Evolutionary conservation across 495 filamentous ascomycete species (phyloP), one percentile per base, ranked within the genome.

Genomic region (Neurospora intermedia): DNA sequence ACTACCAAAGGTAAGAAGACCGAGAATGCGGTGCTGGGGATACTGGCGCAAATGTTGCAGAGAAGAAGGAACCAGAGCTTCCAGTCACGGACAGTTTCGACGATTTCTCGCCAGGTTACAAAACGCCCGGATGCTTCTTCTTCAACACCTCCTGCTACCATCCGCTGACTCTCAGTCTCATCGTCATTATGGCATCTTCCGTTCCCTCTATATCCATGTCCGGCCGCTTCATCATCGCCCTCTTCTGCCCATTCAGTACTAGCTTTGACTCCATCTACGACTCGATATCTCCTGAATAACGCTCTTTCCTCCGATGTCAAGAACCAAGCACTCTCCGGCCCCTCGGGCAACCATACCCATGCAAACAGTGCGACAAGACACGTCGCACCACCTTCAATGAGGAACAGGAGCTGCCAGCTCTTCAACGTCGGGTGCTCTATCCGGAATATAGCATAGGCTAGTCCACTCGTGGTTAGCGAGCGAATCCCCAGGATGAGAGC

Each of bases 1-100:
- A 79, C 79, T 23, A 90, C 85, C 11, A 89, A 77, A 4, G 88
- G 88, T 40, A 90, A 78, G 80, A 90, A 90, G 45, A 90, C 80
- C 7, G 79, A 77, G 72, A 90, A 89, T 40, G 86, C 88, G 7
- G 80, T 84, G 11, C 79, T 79, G 4, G 88, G 87, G 39, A 90
- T 81, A 31, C 85, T 80, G 42, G 86, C 85, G 73, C 83, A 82
- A 70, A 89, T 88, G 77, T 89, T 89, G 76, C 84, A 80, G 46
- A 79, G 45, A 6, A 90, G 78, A 11, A 88, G 73, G 70, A 80
- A 81, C 82, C 83, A 89, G 69, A 89, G 78, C 74, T 87, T 88
- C 80, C 83, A 85, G 74, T 87, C 86, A 9, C 77, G 78, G 69
- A 84, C 74, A 3, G 88, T 85, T 40, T 86, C 83, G 42, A 84